A percentile compares a stretch with the other conserved stretches of the same genome.
phyloP scores from a whole-genome alignment of 176 grass and related monocot genomes.

The Miscanthus lutarioriparius region DNA sequence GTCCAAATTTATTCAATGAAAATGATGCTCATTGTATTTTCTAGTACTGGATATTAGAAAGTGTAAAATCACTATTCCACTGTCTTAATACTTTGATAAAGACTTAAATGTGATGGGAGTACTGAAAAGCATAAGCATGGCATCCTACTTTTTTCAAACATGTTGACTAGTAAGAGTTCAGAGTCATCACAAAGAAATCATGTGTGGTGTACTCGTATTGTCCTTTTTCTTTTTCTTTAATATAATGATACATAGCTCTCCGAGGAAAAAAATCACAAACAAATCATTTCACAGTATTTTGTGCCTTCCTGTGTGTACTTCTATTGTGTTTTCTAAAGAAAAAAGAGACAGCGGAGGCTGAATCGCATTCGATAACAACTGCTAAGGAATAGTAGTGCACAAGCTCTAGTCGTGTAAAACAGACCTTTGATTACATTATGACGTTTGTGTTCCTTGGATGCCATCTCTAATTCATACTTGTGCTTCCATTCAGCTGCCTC shows the following conservation, averaged over 20 bases:
- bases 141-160: neutral
- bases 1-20: neutral
- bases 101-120: neutral
- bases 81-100: neutral
- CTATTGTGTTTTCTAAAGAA: neutral
- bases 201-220: neutral
- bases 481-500: conserved; percentile 92
- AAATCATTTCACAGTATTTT: neutral
- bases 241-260: neutral
- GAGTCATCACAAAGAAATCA: neutral
- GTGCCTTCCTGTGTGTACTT: neutral
- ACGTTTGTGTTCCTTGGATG: conserved; percentile 54
- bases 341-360: neutral
- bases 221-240: neutral
- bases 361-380: neutral
- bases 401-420: conserved; percentile 8
- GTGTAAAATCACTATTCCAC: neutral
- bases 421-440: conserved; percentile 59
- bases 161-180: neutral
- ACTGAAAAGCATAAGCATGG: neutral
- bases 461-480: conserved; percentile 81
- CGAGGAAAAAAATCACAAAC: neutral
- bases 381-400: conserved; percentile 11
- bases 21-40: neutral
- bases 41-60: neutral